phyloP scores from a whole-genome alignment of 192 early-diverging fungal genomes.

The Ambispora gerdemannii region DNA sequence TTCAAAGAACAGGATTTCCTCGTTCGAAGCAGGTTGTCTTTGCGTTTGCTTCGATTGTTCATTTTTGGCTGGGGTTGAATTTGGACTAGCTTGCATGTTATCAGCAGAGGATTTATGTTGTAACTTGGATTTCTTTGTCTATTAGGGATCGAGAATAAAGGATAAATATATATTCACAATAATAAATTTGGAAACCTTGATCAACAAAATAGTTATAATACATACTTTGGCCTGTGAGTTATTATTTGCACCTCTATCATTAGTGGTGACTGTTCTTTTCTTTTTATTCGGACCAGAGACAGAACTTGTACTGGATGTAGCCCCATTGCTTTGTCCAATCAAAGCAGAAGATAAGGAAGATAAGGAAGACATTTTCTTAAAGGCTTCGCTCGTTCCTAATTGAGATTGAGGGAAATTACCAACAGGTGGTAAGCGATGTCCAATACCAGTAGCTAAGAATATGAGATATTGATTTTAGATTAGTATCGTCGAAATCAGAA shows the following conservation, averaged over 20 bases:
- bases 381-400: conserved; percentile 14
- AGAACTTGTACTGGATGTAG: neutral
- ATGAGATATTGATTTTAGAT: no score
- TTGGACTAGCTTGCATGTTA: conserved; percentile 7
- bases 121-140: conserved; percentile 27
- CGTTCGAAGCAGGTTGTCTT: conserved; percentile 47
- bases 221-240: conserved; percentile 19
- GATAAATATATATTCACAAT: neutral
- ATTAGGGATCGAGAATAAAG: conserved; percentile 3
- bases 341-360: no score
- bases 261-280: conserved; percentile 19
- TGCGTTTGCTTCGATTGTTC: neutral
- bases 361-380: conserved; percentile 16
- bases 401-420: conserved; percentile 52
- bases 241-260: conserved; percentile 2
- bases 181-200: neutral
- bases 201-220: no score
- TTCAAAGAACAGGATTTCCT: conserved; percentile 95
- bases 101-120: conserved; percentile 2
- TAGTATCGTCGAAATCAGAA: no score
- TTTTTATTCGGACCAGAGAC: conserved; percentile 18
- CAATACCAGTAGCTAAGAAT: conserved; percentile 29
- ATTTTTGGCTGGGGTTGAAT: neutral
- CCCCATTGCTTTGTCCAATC: neutral
- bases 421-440: conserved; percentile 51